These are phyloP conservation scores for Elsinoe necatrix DNA, from an alignment of 2,329 filamentous ascomycete species.

Conservation along the genomic window DNA sequence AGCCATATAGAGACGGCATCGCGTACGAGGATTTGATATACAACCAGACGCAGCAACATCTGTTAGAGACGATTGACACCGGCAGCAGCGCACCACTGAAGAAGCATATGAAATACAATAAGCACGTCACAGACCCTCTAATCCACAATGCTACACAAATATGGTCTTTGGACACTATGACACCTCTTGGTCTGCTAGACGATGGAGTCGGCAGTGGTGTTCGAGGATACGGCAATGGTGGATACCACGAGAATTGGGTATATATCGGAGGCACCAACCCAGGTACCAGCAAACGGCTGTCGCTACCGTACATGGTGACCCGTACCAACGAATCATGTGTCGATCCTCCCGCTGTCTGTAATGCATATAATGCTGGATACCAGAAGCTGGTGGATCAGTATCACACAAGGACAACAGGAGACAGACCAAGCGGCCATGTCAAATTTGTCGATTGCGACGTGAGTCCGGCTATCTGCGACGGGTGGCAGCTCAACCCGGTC, in stretches of 20 bases:
- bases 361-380: slow-evolving; percentile 2
- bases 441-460: slow-evolving; percentile 13
- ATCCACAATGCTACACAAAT: slow-evolving; percentile 3
- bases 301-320: neutral
- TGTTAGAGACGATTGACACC: too few relatives aligned
- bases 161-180: neutral
- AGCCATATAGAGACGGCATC: neutral
- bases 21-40: neutral
- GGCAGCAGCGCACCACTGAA: too few relatives aligned
- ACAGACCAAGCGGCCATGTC: neutral
- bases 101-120: too few relatives aligned
- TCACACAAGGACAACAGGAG: neutral
- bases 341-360: slow-evolving; percentile 1
- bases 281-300: neutral
- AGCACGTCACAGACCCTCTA: slow-evolving; percentile 6
- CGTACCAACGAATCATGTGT: slow-evolving; percentile 9
- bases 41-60: neutral
- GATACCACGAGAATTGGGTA: neutral
- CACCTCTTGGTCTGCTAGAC: neutral
- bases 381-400: neutral
- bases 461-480: neutral
- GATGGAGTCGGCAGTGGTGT: neutral
- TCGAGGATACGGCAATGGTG: neutral
- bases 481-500: neutral
- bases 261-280: slow-evolving; percentile 13